Evolutionary conservation across 441 rosid species (phyloP), one percentile per base, ranked within the genome.

Genomic region (Macaranga tanarius): DNA sequence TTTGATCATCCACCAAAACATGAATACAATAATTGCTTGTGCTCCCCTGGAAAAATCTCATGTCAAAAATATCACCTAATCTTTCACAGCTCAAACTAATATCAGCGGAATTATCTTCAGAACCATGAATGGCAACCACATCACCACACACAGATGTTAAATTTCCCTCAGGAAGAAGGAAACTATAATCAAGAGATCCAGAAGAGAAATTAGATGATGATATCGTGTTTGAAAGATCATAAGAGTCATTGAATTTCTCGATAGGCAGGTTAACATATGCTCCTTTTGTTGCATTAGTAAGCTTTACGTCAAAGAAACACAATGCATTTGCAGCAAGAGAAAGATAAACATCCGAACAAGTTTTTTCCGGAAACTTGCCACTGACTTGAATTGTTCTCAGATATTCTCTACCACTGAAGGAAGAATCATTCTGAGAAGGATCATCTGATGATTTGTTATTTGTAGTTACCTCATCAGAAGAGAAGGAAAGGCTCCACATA

Each of bases 121-220:
- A 77, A 70, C 57, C 80, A 69, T 86, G 87, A 77, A 90, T 69
- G 54, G 82, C 79, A 62, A 87, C 75, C 70, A 92, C 94, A 73
- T 80, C 79, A 65, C 96, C 97, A 67, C 50, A 54, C 62, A 92
- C 73, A 73, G 93, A 79, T 42, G 75, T 74, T 66, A 92, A 81
- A 60, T 84, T 84, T 76, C 97, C 92, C 56, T 84, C 89, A 20
- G 90, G 91, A 82, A 86, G 82, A 64, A 90, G 79, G 78, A 67
- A 71, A 70, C 72, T 75, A 68, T 77, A 75, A 79, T 65, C 69
- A 73, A 80, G 67, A 75, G 71, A 56, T 64, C 61, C 76, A 75
- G 83, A 60, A 20, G 77, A 69, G 57, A 73, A 76, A 42, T 55
- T 55, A 48, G 69, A 72, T 48, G 60, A 51, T 56, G 69, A 69